Conservation (phyloP, 225 moss, liverwort and hornwort genomes). For the Physcomitrium patens region DNA sequence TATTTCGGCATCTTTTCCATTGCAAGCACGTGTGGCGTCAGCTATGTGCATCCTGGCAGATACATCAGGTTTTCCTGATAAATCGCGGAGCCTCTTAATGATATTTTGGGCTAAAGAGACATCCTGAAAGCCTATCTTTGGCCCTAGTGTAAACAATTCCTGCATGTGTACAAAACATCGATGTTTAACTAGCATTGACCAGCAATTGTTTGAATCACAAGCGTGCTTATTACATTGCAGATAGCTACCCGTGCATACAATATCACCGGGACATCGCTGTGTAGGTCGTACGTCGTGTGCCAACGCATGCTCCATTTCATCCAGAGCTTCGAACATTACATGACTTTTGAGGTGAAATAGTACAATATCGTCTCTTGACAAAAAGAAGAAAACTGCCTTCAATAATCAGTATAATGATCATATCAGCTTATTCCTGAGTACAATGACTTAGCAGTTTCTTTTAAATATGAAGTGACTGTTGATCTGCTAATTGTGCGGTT, state of each 20-base stretch:
- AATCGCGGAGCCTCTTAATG: constrained; percentile 5
- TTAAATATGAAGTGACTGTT: background rate
- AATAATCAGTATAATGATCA: background rate
- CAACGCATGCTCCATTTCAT: constrained; percentile 98
- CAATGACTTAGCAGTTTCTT: background rate
- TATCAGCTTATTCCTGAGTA: background rate
- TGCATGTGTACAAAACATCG: constrained; percentile 11
- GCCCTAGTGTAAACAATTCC: constrained; percentile 20
- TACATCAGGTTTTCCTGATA: constrained; percentile 70
- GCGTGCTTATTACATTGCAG: constrained; percentile 45
- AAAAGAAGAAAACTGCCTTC: constrained; percentile 9
- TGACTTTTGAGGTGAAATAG: constrained; percentile 87
- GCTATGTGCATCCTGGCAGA: constrained; percentile 95
- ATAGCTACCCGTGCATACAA: constrained; percentile 80
- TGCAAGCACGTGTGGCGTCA: constrained; percentile 89
- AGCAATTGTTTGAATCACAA: constrained; percentile 17
- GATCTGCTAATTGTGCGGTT: background rate
- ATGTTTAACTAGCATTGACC: constrained; percentile 12
- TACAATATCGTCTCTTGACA: background rate
- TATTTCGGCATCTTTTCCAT: constrained; percentile 95
- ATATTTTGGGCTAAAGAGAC: background rate
- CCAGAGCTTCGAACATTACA: constrained; percentile 95
- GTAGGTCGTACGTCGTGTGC: constrained; percentile 85
- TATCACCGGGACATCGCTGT: constrained; percentile 76
- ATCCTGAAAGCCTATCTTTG: background rate